Evolutionary conservation across 2,329 filamentous ascomycete species (phyloP), one percentile per base, ranked within the genome.

Genomic region (Cladophialophora immunda): DNA sequence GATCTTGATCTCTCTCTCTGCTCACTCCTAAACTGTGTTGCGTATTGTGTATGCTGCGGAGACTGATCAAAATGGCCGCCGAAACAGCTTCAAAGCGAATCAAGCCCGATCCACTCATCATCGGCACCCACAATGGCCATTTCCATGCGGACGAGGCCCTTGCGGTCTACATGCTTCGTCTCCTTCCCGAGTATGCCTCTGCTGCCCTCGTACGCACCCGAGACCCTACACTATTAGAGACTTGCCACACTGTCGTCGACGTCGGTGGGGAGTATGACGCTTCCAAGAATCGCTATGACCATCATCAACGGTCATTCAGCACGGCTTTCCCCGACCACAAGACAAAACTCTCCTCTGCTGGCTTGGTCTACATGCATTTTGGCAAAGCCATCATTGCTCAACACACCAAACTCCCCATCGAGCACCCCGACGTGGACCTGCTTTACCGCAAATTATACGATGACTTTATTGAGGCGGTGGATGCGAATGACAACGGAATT

Each of bases 141-240:
- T 99, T 99, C 86, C 95, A 99, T 83, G 95, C 95, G 78, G 95
- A 99, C 80, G 95, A 99, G 83, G 94, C 95, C 68, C 89, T 99
- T 52, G 95, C 95, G 66, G 94, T 99, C 71, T 93, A 97, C 84
- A 93, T 99, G 85, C 91, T 99, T 73, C 93, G 93, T 71, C 87
- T 91, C 65, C 90, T 98, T 19, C 94, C 95, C 25, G 82, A 89
- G 66, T 99, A 98, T 84, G 79, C 85, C 64, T 81, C 86, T 73
- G 90, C 93, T 29, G 78, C 85, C 52, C 90, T 99, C 52, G 84
- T 97, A 58, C 93, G 95, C 73, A 97, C 94, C 56, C 92, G 95
- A 75, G 93, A 99, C 79, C 89, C 93, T 19, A 86, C 88, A 29
- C 78, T 90, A 34, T 90, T 99, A 45, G 86, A 88, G 47, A 87